Conservation (phyloP, 163 green algal species). For the Scenedesmus sp. region DNA sequence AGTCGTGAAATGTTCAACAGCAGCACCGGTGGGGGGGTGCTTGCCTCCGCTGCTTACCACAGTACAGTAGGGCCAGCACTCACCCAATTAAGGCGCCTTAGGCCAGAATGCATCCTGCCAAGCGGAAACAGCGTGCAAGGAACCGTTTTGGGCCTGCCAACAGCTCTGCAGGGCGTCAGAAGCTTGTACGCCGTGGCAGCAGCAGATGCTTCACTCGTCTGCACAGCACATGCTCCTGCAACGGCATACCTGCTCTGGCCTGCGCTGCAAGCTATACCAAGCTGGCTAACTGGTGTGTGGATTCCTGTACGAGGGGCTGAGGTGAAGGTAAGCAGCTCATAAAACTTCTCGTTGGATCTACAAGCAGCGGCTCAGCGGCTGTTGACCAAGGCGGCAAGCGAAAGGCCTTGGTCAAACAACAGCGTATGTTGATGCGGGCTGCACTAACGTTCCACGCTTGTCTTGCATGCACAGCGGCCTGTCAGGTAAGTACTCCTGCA, state of each 20-base stretch:
- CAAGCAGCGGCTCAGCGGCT: not conserved
- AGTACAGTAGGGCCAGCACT: not conserved
- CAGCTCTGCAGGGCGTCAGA: not conserved
- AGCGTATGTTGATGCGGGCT: too few species aligned
- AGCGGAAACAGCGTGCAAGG: not conserved
- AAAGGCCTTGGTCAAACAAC: too few species aligned
- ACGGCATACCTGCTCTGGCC: constrained; percentile 14
- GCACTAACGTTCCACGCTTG: too few species aligned
- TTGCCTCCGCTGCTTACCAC: not conserved
- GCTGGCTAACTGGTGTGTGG: not conserved
- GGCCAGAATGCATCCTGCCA: too few species aligned
- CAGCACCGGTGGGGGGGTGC: not conserved
- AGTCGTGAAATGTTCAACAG: not conserved
- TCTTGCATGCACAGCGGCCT: too few species aligned
- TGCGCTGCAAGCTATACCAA: constrained; percentile 1
- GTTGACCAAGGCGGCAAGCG: not conserved
- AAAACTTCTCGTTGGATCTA: too few species aligned
- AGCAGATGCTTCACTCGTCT: not conserved
- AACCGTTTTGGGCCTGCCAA: not conserved
- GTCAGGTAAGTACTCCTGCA: too few species aligned
- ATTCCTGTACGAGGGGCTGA: not conserved
- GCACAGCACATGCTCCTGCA: not conserved
- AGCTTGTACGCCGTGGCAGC: not conserved
- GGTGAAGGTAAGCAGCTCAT: constrained; percentile 14
- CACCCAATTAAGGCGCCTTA: too few species aligned